Evolutionary conservation across 805 yeast genomes (phyloP), one percentile per base, ranked within the genome.

Genomic region (Pichia ethanolica): DNA sequence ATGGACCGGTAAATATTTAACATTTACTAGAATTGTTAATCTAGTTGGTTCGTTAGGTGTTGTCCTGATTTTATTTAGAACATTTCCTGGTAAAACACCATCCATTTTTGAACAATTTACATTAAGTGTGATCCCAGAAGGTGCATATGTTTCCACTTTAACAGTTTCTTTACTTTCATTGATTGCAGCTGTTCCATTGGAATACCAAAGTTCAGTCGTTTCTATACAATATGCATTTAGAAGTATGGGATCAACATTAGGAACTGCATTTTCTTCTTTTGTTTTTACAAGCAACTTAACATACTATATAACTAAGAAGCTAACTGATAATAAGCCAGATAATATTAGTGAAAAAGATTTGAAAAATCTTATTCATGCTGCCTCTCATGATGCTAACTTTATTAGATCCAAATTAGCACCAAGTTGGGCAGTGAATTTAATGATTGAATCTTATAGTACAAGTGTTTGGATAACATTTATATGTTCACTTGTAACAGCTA

Each of bases 131-230:
- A 64, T 77, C 2, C 79, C 84, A 3, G 79, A 83, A 2, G 59
- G 77, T 49, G 82, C 84, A 1, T 75, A 75, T 53, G 67, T 86
- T 0, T 72, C 78, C 3, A 71, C 82, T 64, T 71, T 84, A 54
- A 83, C 89, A 0, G 79, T 82, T 10, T 81, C 88, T 0, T 68
- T 84, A 42, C 64, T 83, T 26, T 79, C 89, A 1, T 73, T 83
- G 68, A 82, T 84, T 54, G 85, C 89, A 1, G 81, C 89, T 1
- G 89, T 81, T 9, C 88, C 89, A 2, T 64, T 71, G 36, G 78
- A 81, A 49, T 75, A 73, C 55, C 90, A 83, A 60, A 83, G 86
- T 2, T 72, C 84, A 30, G 79, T 83, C 1, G 82, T 86, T 0
- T 78, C 86, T 4, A 77, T 82, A 52, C 83, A 79, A 54, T 82